Base-by-base conservation (phyloP, 192 early-diverging fungal genomes). In the Chytriomyces sp. region DNA sequence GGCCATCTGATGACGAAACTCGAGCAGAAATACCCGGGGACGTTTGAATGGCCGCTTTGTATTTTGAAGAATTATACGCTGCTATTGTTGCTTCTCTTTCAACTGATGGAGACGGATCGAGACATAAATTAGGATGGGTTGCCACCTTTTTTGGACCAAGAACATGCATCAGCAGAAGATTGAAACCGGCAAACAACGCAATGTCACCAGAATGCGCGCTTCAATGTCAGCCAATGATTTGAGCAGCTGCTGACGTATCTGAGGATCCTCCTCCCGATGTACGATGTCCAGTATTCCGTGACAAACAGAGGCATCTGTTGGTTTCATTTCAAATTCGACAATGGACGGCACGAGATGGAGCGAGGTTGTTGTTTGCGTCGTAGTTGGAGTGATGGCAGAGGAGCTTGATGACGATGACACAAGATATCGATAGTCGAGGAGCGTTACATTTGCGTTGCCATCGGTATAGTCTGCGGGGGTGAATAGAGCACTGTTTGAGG, bases 51-150 rank as follows among this genome's bases (percentile, higher is more conserved):
- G 23, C 9, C 9, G 47, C 18, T 13, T 44, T 20, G 49, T 75
- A 75, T 50, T 75, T 75, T 7, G 9, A 49, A 13, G 9, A 3
- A 48, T 75, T 75, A 48, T 75, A 75, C 6, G 11, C 24, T 50
- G 13, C 49, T 7, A 75, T 35, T 13, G 73, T 65, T 50, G 13
- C 73, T 23, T 35, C 13, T 35, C 20, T 23, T 23, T 64, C 73
- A 10, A 75, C 73, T 7, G 13, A 44, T 24, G 73, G 73, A 23
- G 10, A 24, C 45, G 73, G 73, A 62, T 75, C 73, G 26, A 75
- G 73, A 50, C 18, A 6, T 5, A 75, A 57, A 24, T 11, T 2
- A 24, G 64, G 62, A 23, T 75, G 63, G 9, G 73, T 75, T 24
- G 35, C 73, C 11, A 62, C 73, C 69, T 26, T 60, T 18, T 57